Percentiles rank a stretch among this genome's conserved stretches.
Conservation (phyloP, 2,329 filamentous ascomycete genomes). For the Stagonosporopsis vannaccii region DNA sequence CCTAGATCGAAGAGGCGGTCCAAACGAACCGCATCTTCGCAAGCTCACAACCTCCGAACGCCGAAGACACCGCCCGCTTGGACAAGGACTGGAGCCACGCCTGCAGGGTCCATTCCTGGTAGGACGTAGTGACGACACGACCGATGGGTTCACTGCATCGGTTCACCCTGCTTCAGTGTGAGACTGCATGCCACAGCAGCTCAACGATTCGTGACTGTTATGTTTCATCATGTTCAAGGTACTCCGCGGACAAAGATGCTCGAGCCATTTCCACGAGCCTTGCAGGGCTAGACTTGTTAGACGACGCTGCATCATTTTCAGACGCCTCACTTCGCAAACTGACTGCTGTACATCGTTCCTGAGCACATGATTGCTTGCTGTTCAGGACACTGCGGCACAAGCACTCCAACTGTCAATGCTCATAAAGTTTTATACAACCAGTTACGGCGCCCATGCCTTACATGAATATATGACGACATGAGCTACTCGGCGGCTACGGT, state of each 20-base stretch:
- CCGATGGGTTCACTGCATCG: not conserved
- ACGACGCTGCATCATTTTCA: not conserved
- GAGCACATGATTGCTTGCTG: not conserved
- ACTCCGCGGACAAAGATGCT: constrained; percentile 2
- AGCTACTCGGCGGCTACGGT: constrained; percentile 7
- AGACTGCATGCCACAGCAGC: constrained; percentile 10
- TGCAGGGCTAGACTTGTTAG: constrained; percentile 11
- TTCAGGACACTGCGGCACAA: not conserved
- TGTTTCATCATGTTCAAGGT: constrained; percentile 9
- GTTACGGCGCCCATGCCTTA: not conserved
- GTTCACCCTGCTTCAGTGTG: not conserved
- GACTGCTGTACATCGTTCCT: not conserved
- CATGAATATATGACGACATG: constrained; percentile 29
- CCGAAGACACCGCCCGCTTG: constrained; percentile 1
- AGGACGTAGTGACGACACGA: constrained; percentile 7
- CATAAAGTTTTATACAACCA: not conserved
- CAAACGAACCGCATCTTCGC: not conserved
- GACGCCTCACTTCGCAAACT: not conserved
- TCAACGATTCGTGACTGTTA: not conserved
- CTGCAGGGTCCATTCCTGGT: constrained; percentile 9
- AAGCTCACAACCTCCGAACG: not conserved
- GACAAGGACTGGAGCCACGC: not conserved
- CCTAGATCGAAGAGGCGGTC: constrained; percentile 5
- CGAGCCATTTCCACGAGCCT: not conserved
- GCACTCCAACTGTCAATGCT: not conserved